phyloP scores from a whole-genome alignment of 2,329 filamentous ascomycete species.

The Pseudogymnoascus sp. region DNA sequence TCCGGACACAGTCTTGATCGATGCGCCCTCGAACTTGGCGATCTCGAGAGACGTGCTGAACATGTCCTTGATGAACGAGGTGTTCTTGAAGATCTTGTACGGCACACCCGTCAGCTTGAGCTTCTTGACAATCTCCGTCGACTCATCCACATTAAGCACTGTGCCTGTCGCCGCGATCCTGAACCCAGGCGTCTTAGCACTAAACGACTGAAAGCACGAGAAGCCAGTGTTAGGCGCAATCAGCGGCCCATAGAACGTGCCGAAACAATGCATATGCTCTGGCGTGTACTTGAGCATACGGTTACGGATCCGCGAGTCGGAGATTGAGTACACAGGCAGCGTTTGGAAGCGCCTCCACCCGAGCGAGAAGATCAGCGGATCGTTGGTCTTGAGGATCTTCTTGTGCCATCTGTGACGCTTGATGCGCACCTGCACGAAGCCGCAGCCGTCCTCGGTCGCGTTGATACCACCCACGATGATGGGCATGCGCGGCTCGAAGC shows the following conservation, averaged over 20 bases:
- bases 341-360: conserved; percentile 95
- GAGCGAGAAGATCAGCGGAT: conserved; percentile 92
- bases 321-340: conserved; percentile 88
- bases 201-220: conserved; percentile 85
- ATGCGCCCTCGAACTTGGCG: conserved; percentile 94
- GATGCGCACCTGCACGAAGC: conserved; percentile 90
- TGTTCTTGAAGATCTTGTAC: conserved; percentile 99
- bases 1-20: conserved; percentile 92
- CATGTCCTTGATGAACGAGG: conserved; percentile 98
- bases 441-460: conserved; percentile 90
- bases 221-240: conserved; percentile 96
- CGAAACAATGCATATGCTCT: conserved; percentile 99
- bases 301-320: conserved; percentile 86
- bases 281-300: conserved; percentile 99
- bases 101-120: conserved; percentile 90
- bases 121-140: conserved; percentile 98
- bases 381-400: conserved; percentile 97
- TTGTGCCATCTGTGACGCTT: conserved; percentile 99
- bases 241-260: conserved; percentile 88
- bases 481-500: conserved; percentile 76
- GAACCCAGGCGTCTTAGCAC: conserved; percentile 79
- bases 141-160: conserved; percentile 89
- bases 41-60: conserved; percentile 90
- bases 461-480: conserved; percentile 87
- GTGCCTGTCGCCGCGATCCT: conserved; percentile 91